Evolutionary conservation across 108 stramenopile genomes (phyloP).

Genomic region (Phaeodactylum tricornutum): DNA sequence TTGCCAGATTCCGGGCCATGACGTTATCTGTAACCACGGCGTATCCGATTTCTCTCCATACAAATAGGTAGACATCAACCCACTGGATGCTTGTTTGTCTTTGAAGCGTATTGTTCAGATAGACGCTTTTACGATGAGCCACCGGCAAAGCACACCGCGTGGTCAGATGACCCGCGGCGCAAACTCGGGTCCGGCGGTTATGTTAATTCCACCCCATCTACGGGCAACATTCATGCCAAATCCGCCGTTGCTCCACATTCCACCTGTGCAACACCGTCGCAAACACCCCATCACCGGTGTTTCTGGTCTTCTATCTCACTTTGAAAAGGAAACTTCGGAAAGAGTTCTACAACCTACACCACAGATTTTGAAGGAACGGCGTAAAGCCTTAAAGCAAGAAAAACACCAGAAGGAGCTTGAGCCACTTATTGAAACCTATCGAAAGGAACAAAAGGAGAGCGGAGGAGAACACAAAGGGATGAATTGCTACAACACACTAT

Average conservation of each 20-base stretch:
- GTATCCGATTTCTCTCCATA: too few relatives aligned
- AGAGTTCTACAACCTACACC: slow-evolving; percentile 53
- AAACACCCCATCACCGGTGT: slow-evolving; percentile 40
- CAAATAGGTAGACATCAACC: too few relatives aligned
- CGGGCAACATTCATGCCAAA: slow-evolving; percentile 82
- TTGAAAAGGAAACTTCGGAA: slow-evolving; percentile 43
- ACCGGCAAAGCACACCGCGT: slow-evolving; percentile 52
- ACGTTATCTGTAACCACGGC: too few relatives aligned
- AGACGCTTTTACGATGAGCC: slow-evolving; percentile 25
- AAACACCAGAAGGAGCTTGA: slow-evolving; percentile 21
- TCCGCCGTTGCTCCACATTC: slow-evolving; percentile 64
- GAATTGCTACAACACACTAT: slow-evolving; percentile 94
- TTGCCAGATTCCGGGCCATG: too few relatives aligned
- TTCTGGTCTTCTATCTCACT: slow-evolving; percentile 36
- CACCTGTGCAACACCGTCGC: slow-evolving; percentile 40
- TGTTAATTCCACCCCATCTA: slow-evolving; percentile 85
- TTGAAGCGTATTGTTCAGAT: too few relatives aligned
- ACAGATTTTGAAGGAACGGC: slow-evolving; percentile 27
- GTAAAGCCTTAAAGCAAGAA: slow-evolving; percentile 11
- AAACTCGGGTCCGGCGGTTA: slow-evolving; percentile 73
- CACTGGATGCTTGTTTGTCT: too few relatives aligned
- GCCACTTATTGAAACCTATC: slow-evolving; percentile 55
- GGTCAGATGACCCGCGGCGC: slow-evolving; percentile 73
- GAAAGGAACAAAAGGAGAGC: slow-evolving; percentile 43
- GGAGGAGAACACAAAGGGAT: slow-evolving; percentile 69